Evolutionary conservation across 2,329 filamentous ascomycete species (phyloP).

Genomic region (Eutypella sp.): DNA sequence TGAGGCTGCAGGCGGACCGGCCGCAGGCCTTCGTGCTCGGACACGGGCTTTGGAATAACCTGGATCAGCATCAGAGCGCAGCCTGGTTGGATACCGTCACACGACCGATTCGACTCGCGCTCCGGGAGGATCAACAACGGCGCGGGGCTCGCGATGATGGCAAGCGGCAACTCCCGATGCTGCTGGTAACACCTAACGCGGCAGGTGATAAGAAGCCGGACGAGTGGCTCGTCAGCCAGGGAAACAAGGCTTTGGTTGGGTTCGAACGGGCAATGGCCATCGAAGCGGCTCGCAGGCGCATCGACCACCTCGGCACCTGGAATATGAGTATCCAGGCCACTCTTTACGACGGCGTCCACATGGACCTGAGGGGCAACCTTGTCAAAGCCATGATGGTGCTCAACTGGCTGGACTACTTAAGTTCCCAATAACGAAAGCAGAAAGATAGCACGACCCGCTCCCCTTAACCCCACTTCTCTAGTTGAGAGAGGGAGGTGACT

Average conservation of each 20-base stretch:
- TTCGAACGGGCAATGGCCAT: slow-evolving; percentile 37
- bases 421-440: slow-evolving; percentile 6
- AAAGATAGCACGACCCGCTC: background rate
- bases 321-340: slow-evolving; percentile 46
- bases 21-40: slow-evolving; percentile 40
- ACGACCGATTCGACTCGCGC: slow-evolving; percentile 21
- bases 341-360: slow-evolving; percentile 43
- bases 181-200: slow-evolving; percentile 41
- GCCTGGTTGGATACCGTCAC: slow-evolving; percentile 36
- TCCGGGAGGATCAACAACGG: slow-evolving; percentile 12
- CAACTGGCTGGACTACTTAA: slow-evolving; percentile 39
- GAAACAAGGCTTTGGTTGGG: slow-evolving; percentile 40
- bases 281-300: slow-evolving; percentile 29
- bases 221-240: slow-evolving; percentile 40
- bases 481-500: no score
- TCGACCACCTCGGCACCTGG: slow-evolving; percentile 45
- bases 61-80: slow-evolving; percentile 35
- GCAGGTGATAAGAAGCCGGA: slow-evolving; percentile 41
- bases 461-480: no score
- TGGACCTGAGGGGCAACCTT: slow-evolving; percentile 42
- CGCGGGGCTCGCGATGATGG: slow-evolving; percentile 6
- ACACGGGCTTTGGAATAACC: slow-evolving; percentile 43
- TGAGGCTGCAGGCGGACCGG: slow-evolving; percentile 24
- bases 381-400: slow-evolving; percentile 45
- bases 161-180: slow-evolving; percentile 18